These are phyloP conservation scores for Amphirosellinia nigrospora DNA, from an alignment of 495 filamentous ascomycete species.

Conservation along the genomic window DNA sequence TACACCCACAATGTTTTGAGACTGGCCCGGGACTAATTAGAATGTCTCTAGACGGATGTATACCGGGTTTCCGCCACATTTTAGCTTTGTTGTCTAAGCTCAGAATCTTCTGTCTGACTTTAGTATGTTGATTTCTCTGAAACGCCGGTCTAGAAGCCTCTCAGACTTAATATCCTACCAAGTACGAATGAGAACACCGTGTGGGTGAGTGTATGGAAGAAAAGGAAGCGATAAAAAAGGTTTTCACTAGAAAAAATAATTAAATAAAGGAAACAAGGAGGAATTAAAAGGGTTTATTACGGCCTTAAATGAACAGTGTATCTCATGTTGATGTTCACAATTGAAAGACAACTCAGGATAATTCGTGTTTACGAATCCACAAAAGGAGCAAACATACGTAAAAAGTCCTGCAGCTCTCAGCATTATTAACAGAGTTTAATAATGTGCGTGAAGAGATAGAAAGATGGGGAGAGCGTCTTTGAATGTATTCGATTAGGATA, in stretches of 20 bases:
- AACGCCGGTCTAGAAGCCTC: neutral
- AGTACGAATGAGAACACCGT: neutral
- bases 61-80: neutral
- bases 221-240: too few species aligned
- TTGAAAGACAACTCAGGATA: neutral
- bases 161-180: neutral
- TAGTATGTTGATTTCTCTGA: neutral
- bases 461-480: too few species aligned
- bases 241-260: too few species aligned
- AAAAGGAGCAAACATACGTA: too few species aligned
- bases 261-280: neutral
- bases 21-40: neutral
- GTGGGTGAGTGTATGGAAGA: too few species aligned
- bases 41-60: neutral
- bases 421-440: too few species aligned
- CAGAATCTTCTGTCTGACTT: neutral
- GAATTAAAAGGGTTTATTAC: neutral
- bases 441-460: too few species aligned
- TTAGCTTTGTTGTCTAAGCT: neutral
- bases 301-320: neutral
- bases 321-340: neutral
- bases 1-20: neutral
- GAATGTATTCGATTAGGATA: too few species aligned
- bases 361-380: too few species aligned
- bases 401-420: too few species aligned